Base-by-base conservation (phyloP, 345 rosid species). In the Clausena lansium region DNA sequence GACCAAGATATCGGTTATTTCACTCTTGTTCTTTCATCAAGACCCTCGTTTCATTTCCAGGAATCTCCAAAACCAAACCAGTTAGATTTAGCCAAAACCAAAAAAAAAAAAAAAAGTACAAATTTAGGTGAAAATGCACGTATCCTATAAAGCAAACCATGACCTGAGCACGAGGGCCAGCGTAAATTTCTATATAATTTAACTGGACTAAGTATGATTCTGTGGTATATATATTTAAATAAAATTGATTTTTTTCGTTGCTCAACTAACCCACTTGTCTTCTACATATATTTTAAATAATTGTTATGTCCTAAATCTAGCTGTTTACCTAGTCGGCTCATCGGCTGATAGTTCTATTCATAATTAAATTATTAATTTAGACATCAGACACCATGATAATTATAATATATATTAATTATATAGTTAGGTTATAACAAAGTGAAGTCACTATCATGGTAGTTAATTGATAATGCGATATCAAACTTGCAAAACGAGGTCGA, bases 111-210 rank as follows among this genome's bases (percentile, higher is more conserved):
- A 41, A 55, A 19, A 60, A 32, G 50, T 60, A 62, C 52, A 73
- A 79, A 67, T 54, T 52, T 76, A 68, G 39, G 75, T 58, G 41
- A 81, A 57, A 67, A 41, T 59, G 64, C 71, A 41, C 19, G 5
- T 80, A 71, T 75, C 72, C 77, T 80, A 72, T 57, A 64, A 75
- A 60, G 77, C 84, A 80, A 80, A 80, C 24, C 52, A 45, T 50
- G 77, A 78, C 78, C 85, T 67, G 41, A 63, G 78, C 80, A 72
- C 80, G 68, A 85, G 77, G 77, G 74, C 59, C 35, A 54, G 78
- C 68, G 71, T 67, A 28, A 30, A 77, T 79, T 62, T 71, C 80
- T 32, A 68, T 74, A 32, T 28, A 32, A 65, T 35, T 65, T 68
- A 62, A 41, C 79, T 28, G 19, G 70, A 83, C 67, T 41, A 79